Base-by-base conservation (phyloP, 2,329 filamentous ascomycete genomes). In the Setomelanomma holmii region DNA sequence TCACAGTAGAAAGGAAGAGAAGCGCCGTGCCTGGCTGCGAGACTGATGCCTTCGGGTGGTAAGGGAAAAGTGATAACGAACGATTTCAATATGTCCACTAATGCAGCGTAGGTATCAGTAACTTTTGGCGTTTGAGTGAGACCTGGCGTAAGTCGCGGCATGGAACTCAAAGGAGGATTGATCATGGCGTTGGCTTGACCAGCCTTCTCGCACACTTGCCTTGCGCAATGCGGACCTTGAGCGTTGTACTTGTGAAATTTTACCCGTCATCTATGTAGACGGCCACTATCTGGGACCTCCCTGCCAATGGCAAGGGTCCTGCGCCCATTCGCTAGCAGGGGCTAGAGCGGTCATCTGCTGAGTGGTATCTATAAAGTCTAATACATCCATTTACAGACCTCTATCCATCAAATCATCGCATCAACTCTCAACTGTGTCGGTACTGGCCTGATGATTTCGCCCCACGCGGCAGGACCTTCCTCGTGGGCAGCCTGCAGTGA, bases 1-100 rank as follows among this genome's bases (percentile, higher is more conserved):
- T 57, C 85, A 87, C 56, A 90, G 90, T 39, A 91, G 86, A 78
- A 98, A 98, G 77, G 92, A 97, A 73, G 92, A 97, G 80, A 98
- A 96, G 79, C 84, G 93, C 55, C 82, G 93, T 60, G 93, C 92
- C 8, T 99, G 95, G 91, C 76, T 98, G 67, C 82, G 87, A 66
- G 93, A 96, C 76, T 97, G 78, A 87, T 35, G 49, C 34, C 40
- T 22, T 34, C 43, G 47, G 60, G 67, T 46, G 66, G 70, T 73
- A 72, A 73, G 69, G 52, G 49, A 47, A 60, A 53, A 59, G 36
- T 49, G 45, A 56, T 49, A 48, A 51, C 49, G 49, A 55, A 58
- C 56, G 43, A 60, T 17, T 42, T 60, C 50, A 47, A 59, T 51
- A 53, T 53, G 53, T 63, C 55, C 53, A 69, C 69, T 72, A 71